phyloP scores from a whole-genome alignment of 1,284 basidiomycete genomes.

The Stereum hirsutum region DNA sequence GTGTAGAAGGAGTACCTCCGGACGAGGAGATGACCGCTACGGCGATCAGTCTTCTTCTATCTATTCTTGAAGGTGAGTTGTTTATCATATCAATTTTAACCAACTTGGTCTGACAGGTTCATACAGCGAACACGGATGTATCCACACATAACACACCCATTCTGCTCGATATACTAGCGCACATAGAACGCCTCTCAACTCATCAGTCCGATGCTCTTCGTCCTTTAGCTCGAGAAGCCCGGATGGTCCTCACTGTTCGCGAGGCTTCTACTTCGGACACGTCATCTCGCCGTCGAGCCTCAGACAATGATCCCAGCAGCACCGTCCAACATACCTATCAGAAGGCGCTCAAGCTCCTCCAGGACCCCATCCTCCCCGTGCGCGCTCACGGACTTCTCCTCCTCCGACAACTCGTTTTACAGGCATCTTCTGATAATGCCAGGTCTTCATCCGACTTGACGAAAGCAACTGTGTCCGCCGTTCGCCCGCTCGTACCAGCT shows the following conservation, averaged over 20 bases:
- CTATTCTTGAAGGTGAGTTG: constrained; percentile 70
- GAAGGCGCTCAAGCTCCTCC: constrained; percentile 79
- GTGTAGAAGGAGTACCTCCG: constrained; percentile 25
- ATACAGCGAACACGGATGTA: constrained; percentile 60
- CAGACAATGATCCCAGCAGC: constrained; percentile 27
- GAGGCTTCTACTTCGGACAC: constrained; percentile 45
- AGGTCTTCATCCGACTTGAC: constrained; percentile 4
- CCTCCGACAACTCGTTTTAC: constrained; percentile 62
- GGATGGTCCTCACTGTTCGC: constrained; percentile 75
- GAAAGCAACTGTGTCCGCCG: constrained; percentile 23
- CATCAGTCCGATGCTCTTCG: constrained; percentile 38
- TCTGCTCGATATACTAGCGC: constrained; percentile 61
- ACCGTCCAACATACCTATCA: constrained; percentile 64
- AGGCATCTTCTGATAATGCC: not conserved
- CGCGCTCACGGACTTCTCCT: constrained; percentile 87
- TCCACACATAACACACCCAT: constrained; percentile 51
- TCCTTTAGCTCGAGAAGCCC: constrained; percentile 65
- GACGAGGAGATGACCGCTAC: constrained; percentile 68
- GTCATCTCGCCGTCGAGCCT: constrained; percentile 13
- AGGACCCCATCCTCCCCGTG: constrained; percentile 92
- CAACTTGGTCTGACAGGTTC: constrained; percentile 3
- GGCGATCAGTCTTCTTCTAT: constrained; percentile 68
- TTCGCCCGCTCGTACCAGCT: constrained; percentile 65
- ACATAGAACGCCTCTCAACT: constrained; percentile 50
- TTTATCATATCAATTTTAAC: not conserved